Base-by-base conservation (phyloP, 345 rosid species). In the Combretum micranthum region DNA sequence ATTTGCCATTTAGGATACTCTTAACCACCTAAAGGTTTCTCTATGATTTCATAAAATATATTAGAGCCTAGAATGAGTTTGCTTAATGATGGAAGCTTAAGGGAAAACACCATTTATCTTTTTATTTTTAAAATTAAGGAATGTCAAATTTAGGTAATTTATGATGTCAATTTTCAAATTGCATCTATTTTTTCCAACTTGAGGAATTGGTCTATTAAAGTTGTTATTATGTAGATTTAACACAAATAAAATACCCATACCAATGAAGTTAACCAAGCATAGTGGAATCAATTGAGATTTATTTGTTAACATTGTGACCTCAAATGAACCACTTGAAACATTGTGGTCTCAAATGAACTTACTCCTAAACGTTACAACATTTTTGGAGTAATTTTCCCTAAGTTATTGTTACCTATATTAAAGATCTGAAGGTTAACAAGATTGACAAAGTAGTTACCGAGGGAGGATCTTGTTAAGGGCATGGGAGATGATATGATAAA, bases 191-290 rank as follows among this genome's bases (percentile, higher is more conserved):
- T 9, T 32, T 47, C 52, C 3, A 7, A 6, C n/a, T 13, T 15
- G 15, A 2, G 72, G 76, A 52, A 74, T 62, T 19, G 15, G 12
- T 1, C 65, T 65, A 3, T 2, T 7, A 39, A 77, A 74, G 1
- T 42, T 47, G 69, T 74, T 74, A 15, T 47, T 57, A 1, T 13
- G 53, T 0, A 73, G 17, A 42, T 59, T 25, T 1, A 76, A 26
- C 0, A 66, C 10, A 0, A n/a, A 7, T 0, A 65, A 44, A 1
- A 3, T 3, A 25, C 32, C 8, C 19, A 52, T 49, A 11, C 12
- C 1, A 3, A 59, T 56, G 4, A 65, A 15, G 32, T 62, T 59
- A 2, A 48, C 59, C 21, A 79, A 59, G 20, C 80, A 79, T 25
- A 10, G 59, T 1, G 78, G 80, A 23, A 72, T 42, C 12, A n/a